A percentile compares a stretch with the other conserved stretches of the same genome.
These are phyloP conservation scores for Flaveria linearis DNA, from an alignment of 129 eudicot species.

Conservation along the genomic window DNA sequence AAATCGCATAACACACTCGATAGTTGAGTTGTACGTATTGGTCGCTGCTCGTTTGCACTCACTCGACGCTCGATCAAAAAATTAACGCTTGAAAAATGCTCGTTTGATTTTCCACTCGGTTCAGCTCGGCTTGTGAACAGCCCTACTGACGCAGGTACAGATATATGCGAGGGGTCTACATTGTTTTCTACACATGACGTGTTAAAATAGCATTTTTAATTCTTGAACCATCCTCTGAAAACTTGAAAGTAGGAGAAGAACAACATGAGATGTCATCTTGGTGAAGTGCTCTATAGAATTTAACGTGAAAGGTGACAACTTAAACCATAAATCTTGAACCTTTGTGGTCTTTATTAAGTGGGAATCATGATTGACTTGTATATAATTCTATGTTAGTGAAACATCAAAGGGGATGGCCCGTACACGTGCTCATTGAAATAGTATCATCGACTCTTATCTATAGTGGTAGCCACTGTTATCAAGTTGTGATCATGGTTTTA, in stretches of 20 bases:
- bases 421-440: slow-evolving; percentile 1
- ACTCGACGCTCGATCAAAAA: too few species aligned
- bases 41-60: too few species aligned
- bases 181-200: background rate
- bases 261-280: background rate
- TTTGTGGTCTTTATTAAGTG: slow-evolving; percentile 11
- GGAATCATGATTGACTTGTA: background rate
- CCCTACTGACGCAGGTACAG: too few species aligned
- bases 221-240: background rate
- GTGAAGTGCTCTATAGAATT: slow-evolving; percentile 11
- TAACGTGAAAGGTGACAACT: slow-evolving; percentile 1
- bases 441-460: background rate
- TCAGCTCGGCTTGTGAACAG: too few species aligned
- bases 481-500: slow-evolving; percentile 2
- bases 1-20: too few species aligned
- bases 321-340: slow-evolving; percentile 16
- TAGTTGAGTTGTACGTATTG: too few species aligned
- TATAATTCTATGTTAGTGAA: slow-evolving; percentile 3
- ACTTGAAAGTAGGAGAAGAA: background rate
- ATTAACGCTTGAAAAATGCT: too few species aligned
- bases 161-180: too few species aligned
- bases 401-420: background rate
- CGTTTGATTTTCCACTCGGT: too few species aligned
- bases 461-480: background rate
- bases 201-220: background rate